Evolutionary conservation across 139 green algal species (phyloP), one percentile per base, ranked within the genome.

Genomic region (Chlorella sp.): DNA sequence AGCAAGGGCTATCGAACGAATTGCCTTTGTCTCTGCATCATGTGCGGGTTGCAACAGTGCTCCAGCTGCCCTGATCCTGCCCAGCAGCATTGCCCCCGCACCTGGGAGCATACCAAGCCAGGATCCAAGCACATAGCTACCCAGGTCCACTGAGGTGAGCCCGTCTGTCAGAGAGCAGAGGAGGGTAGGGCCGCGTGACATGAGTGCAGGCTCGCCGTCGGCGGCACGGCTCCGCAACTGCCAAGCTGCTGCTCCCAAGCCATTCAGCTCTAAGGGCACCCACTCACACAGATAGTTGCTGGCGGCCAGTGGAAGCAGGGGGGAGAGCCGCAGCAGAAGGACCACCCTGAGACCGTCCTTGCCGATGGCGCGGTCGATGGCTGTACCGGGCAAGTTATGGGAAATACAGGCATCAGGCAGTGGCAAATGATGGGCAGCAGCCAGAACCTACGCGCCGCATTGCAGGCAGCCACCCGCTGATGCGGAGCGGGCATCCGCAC

Each of bases 31-130:
- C n/a, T n/a, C n/a, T n/a, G n/a, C n/a, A n/a, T n/a, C n/a, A n/a
- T n/a, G n/a, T n/a, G n/a, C n/a, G n/a, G n/a, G n/a, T n/a, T n/a
- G n/a, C n/a, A n/a, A n/a, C n/a, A n/a, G n/a, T n/a, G 11, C 44
- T 17, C 7, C 44, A 55, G 44, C 44, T 11, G 44, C 44, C 7
- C 44, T 55, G 11, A 12, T 7, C n/a, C 65, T 17, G 26, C 65
- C 26, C 25, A 12, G 65, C 25, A 39, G 25, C 20, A 11, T 41
- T 13, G 25, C 65, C 28, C 47, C 25, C 75, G n/a, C 60, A 74
- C 62, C 78, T 15, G 97, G 97, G 36, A 99, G 92, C 96, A 99
- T 99, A 39, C 97, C 97, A 3, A 98, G 70, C 85, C 92, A 98
- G 68, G 82, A 92, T 60, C 91, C 97, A 5, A 93, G 36, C 64